A percentile compares a stretch with the other conserved stretches of the same genome.
Conservation (phyloP, 305 asterid genomes). For the Coffea humblotiana region DNA sequence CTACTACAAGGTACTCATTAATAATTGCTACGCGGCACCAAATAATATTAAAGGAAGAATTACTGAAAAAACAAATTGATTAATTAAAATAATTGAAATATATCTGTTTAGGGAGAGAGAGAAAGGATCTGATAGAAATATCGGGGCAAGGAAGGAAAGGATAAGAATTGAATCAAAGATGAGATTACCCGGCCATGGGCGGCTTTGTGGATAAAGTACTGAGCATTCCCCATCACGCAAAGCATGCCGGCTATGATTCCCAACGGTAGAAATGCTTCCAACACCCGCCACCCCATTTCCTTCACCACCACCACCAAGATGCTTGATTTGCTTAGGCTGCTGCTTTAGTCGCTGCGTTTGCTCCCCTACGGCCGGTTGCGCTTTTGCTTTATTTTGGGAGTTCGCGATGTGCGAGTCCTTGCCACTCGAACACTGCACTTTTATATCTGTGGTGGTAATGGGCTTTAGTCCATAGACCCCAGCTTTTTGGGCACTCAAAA, state of each 20-base stretch:
- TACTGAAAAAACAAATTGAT: background rate
- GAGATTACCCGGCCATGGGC: constrained; percentile 81
- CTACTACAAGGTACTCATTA: background rate
- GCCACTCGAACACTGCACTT: too few species aligned
- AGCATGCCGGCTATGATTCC: constrained; percentile 96
- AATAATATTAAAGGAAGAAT: background rate
- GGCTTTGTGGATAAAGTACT: constrained; percentile 79
- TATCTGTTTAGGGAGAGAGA: background rate
- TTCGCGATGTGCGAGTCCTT: too few species aligned
- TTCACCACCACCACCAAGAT: background rate
- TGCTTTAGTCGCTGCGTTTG: too few species aligned
- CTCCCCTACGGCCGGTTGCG: background rate
- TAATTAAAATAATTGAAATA: background rate
- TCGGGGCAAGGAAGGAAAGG: background rate
- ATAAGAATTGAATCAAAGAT: too few species aligned
- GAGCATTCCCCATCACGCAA: constrained; percentile 91
- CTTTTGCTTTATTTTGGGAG: background rate
- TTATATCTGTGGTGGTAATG: too few species aligned
- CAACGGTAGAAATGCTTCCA: constrained; percentile 85
- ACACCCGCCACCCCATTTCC: constrained; percentile 51
- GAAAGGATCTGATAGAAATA: background rate
- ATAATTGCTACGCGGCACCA: background rate
- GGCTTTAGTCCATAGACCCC: background rate
- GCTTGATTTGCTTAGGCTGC: constrained; percentile 1
- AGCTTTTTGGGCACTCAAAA: too few species aligned